Conservation (phyloP, 2,329 filamentous ascomycete genomes). For the Amauroascus niger region DNA sequence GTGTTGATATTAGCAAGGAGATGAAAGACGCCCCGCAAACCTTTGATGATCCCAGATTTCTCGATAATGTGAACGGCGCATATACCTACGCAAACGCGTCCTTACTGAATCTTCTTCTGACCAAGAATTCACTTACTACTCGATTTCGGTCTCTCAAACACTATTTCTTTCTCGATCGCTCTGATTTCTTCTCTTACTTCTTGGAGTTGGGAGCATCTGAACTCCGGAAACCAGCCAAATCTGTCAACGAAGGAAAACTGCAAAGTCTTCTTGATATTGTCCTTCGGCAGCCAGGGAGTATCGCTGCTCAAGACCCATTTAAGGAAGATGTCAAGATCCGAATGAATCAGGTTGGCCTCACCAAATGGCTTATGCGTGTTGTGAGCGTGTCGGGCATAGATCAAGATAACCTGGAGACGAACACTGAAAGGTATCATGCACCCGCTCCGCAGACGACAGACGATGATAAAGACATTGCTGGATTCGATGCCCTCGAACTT, state of each 20-base stretch:
- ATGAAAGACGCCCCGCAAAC: conserved; percentile 80
- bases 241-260: conserved; percentile 83
- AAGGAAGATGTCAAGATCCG: conserved; percentile 97
- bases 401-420: conserved; percentile 57
- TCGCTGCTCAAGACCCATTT: conserved; percentile 89
- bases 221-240: conserved; percentile 76
- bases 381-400: conserved; percentile 95
- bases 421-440: conserved; percentile 61
- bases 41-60: conserved; percentile 82
- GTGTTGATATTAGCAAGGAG: conserved; percentile 83
- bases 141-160: conserved; percentile 87
- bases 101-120: conserved; percentile 79
- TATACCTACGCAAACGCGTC: conserved; percentile 95
- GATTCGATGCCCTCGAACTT: conserved; percentile 85
- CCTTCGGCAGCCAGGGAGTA: conserved; percentile 87
- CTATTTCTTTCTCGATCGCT: conserved; percentile 97
- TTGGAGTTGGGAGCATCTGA: conserved; percentile 84
- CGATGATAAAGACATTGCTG: conserved; percentile 74
- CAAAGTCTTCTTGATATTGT: conserved; percentile 94
- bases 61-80: conserved; percentile 91
- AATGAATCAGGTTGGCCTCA: conserved; percentile 90
- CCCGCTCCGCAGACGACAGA: conserved; percentile 55
- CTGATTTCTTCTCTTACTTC: conserved; percentile 97
- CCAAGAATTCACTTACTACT: conserved; percentile 80
- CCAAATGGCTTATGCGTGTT: conserved; percentile 88